Base-by-base conservation (phyloP, 2,329 filamentous ascomycete genomes). In the Sporothrix euskadiensis region DNA sequence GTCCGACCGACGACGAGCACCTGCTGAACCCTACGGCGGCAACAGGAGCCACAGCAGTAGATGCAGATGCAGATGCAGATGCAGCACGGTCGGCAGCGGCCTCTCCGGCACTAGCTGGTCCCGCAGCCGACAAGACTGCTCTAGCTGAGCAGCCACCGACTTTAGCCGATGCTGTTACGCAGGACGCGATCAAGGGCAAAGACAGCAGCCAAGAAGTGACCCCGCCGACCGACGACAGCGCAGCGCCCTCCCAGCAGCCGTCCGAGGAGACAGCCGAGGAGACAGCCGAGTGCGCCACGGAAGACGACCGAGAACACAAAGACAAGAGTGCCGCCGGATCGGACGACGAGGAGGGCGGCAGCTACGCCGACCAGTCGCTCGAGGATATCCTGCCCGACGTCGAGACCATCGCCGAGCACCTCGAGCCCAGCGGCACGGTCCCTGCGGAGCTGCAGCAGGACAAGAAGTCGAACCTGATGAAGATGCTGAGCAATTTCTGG, bases 401-500 rank as follows among this genome's bases (percentile, higher is more conserved):
- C 35, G 87, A 88, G 77, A 88, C 90, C 72, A 85, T 91, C 71
- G 88, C 88, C 1, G 88, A 89, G 66, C 87, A 88, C 74, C 85
- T 90, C 75, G 91, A 89, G 76, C 86, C 86, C 4, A 88, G 84
- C 77, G 84, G 85, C 1, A 89, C 90, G 71, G 86, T 90, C 32
- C 86, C 88, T 0, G 82, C 92, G 10, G 94, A 97, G 77, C 86
- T 99, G 14, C 94, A 94, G 0, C 97, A 94, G 79, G 94, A 98
- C 79, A 94, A 98, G 79, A 96, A 95, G 81, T 94, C 90, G 73
- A 98, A 94, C 63, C 85, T 98, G 76, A 92, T 99, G 89, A 97
- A 97, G 80, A 94, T 98, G 84, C 86, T 99, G 63, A 96, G 94
- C 19, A 98, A 95, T 78, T 99, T 99, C 81, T 99, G 96, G 96